Percentiles rank a stretch among this genome's conserved stretches.
Conservation (phyloP, 257 asterid genomes). For the Datura wrightii region DNA sequence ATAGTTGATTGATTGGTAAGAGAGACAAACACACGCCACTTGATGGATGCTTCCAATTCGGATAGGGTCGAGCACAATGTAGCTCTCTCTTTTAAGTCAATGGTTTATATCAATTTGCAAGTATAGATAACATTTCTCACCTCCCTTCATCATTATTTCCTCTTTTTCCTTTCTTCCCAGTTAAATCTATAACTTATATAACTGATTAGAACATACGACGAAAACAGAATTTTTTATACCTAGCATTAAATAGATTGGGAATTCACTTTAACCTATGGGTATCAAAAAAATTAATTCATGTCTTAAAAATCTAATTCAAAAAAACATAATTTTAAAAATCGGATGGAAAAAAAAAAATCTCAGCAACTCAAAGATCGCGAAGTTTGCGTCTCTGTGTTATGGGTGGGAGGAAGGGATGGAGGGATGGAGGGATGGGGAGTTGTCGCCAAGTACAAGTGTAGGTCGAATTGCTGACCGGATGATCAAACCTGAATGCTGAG, state of each 20-base stretch:
- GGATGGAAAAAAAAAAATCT: neutral
- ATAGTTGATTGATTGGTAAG: neutral
- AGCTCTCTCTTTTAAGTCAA: conserved; percentile 11
- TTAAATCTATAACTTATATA: too few species aligned
- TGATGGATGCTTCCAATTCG: conserved; percentile 24
- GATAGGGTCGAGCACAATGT: neutral
- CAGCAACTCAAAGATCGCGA: neutral
- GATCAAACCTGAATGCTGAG: neutral
- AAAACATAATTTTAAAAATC: neutral
- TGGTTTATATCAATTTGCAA: conserved; percentile 21
- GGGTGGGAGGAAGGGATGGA: too few species aligned
- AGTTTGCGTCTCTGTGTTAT: neutral
- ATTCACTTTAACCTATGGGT: too few species aligned
- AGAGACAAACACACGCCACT: conserved; percentile 25
- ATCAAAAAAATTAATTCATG: too few species aligned
- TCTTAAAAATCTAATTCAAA: too few species aligned
- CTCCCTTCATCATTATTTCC: neutral
- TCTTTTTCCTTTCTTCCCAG: neutral
- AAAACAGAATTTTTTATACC: too few species aligned
- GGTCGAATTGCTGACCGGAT: neutral
- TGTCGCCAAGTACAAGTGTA: neutral
- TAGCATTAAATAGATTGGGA: too few species aligned
- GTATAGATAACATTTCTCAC: neutral
- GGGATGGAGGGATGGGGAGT: neutral
- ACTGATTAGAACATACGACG: too few species aligned